Conservation (phyloP, 495 filamentous ascomycete genomes). For the Parachaetomium inaequale region DNA sequence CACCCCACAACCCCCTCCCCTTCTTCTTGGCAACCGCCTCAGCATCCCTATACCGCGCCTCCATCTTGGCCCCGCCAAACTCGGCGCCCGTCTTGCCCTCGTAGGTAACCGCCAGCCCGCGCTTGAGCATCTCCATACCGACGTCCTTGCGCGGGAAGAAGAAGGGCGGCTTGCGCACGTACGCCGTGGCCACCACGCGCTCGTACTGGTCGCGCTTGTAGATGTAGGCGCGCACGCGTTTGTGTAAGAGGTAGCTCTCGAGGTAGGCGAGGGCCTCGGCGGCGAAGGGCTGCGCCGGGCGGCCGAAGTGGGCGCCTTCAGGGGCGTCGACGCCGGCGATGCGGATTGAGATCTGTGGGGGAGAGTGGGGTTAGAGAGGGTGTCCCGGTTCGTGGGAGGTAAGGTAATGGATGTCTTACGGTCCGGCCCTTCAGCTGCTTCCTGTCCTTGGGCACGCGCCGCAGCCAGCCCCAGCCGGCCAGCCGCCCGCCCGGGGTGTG, state of each 20-base stretch:
- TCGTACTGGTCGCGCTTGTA: slow-evolving; percentile 88
- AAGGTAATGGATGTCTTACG: slow-evolving; percentile 45
- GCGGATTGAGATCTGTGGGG: slow-evolving; percentile 68
- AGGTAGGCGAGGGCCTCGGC: slow-evolving; percentile 79
- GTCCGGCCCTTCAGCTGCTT: slow-evolving; percentile 71
- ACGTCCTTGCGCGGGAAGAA: slow-evolving; percentile 70
- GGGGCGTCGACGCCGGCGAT: slow-evolving; percentile 91
- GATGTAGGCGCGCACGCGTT: slow-evolving; percentile 74
- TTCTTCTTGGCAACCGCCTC: slow-evolving; percentile 67
- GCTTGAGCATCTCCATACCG: slow-evolving; percentile 80
- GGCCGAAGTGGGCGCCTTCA: slow-evolving; percentile 87
- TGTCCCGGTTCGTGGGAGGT: not conserved
- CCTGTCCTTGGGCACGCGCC: slow-evolving; percentile 64
- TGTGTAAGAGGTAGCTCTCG: slow-evolving; percentile 62
- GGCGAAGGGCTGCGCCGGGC: slow-evolving; percentile 77
- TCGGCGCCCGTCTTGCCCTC: slow-evolving; percentile 85
- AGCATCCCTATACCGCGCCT: slow-evolving; percentile 62
- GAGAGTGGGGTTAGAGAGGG: not conserved
- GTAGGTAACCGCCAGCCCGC: slow-evolving; percentile 82
- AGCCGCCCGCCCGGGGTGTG: slow-evolving; percentile 88
- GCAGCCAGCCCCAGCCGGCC: slow-evolving; percentile 87
- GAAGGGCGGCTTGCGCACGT: slow-evolving; percentile 59
- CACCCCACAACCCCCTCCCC: slow-evolving; percentile 73
- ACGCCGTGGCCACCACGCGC: slow-evolving; percentile 81
- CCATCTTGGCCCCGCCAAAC: slow-evolving; percentile 63